Conservation (phyloP, 169 alveolate species). For the Fabrea salina region DNA sequence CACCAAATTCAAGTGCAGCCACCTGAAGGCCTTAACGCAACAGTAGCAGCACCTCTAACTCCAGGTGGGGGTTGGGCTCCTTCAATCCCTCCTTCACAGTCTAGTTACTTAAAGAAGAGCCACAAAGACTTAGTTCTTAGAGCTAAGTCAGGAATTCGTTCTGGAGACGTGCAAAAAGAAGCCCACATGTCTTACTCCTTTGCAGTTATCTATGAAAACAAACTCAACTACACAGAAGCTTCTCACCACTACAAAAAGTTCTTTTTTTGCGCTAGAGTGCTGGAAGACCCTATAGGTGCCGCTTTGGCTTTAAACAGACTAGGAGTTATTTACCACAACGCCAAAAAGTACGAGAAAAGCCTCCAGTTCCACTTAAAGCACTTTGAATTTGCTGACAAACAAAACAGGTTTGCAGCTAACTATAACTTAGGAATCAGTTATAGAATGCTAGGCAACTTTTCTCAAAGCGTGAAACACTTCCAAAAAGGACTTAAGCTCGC, state of each 20-base stretch:
- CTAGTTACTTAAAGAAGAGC: neutral
- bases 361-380: conserved; percentile 54
- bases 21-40: conserved; percentile 76
- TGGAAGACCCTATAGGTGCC: conserved; percentile 59
- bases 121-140: conserved; percentile 66
- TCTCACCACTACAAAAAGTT: conserved; percentile 51
- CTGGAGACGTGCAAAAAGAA: conserved; percentile 67
- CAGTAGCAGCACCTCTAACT: conserved; percentile 70
- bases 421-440: conserved; percentile 56
- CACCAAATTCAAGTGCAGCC: conserved; percentile 73
- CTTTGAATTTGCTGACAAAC: conserved; percentile 48
- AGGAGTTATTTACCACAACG: conserved; percentile 52
- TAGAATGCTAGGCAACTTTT: conserved; percentile 44
- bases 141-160: conserved; percentile 69
- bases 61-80: conserved; percentile 84
- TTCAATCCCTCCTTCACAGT: conserved; percentile 60
- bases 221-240: conserved; percentile 47
- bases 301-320: conserved; percentile 62
- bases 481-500: conserved; percentile 36
- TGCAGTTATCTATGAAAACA: conserved; percentile 64
- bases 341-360: conserved; percentile 48
- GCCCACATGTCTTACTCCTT: conserved; percentile 69
- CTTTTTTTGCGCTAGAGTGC: conserved; percentile 52
- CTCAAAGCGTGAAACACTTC: conserved; percentile 40
- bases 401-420: conserved; percentile 51